These are phyloP conservation scores for Bacidia gigantensis DNA, from an alignment of 495 filamentous ascomycete species.

Conservation along the genomic window DNA sequence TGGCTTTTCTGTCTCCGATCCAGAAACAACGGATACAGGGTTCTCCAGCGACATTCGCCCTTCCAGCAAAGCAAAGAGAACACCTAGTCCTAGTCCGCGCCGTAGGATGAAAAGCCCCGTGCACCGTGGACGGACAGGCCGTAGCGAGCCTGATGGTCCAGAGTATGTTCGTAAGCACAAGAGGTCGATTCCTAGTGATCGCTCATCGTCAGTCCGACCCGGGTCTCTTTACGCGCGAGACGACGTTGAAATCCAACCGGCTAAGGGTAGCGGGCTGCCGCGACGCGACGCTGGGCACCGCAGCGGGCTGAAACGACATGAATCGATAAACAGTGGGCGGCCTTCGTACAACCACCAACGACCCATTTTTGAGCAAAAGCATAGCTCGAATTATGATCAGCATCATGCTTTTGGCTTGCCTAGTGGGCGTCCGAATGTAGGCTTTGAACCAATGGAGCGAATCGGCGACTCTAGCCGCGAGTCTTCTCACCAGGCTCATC, in stretches of 20 bases:
- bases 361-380: not conserved
- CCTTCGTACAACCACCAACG: not conserved
- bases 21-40: not conserved
- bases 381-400: not conserved
- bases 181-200: not conserved
- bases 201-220: not conserved
- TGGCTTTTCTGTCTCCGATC: not conserved
- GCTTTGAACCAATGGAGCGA: not conserved
- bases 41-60: slow-evolving; percentile 1
- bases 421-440: not conserved
- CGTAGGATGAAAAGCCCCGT: not conserved
- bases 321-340: not conserved
- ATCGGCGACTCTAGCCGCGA: not conserved
- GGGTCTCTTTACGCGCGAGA: not conserved
- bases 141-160: not conserved
- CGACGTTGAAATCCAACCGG: not conserved
- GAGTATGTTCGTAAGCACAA: not conserved
- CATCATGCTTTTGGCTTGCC: not conserved
- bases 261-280: not conserved
- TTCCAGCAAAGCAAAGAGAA: not conserved
- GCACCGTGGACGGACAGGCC: not conserved
- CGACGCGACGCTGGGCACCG: too few species aligned
- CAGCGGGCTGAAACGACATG: not conserved
- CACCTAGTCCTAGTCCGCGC: not conserved
- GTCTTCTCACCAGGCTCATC: not conserved